Conservation (phyloP, 345 rosid species). For the Syzygium aqueum region DNA sequence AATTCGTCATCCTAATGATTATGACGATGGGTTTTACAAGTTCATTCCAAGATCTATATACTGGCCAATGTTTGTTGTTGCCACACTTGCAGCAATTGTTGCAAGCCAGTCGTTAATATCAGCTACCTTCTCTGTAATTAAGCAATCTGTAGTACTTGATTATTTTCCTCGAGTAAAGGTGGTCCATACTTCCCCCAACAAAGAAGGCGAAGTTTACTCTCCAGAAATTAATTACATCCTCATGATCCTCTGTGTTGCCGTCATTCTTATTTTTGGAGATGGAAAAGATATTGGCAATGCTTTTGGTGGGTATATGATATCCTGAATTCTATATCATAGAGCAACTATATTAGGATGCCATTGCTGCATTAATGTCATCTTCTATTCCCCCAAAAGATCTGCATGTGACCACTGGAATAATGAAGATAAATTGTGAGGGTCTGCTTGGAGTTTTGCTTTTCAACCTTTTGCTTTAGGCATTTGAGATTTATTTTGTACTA, state of each 20-base stretch:
- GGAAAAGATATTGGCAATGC: constrained; percentile 83
- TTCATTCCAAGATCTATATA: constrained; percentile 58
- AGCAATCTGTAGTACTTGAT: constrained; percentile 83
- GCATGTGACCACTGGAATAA: background rate
- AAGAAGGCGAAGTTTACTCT: constrained; percentile 85
- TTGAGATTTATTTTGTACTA: background rate
- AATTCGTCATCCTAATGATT: constrained; percentile 52
- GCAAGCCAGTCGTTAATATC: constrained; percentile 92
- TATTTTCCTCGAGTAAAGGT: constrained; percentile 89
- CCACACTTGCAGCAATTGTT: constrained; percentile 70
- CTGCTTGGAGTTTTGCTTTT: background rate
- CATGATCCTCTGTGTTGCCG: constrained; percentile 76
- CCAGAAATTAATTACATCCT: constrained; percentile 85
- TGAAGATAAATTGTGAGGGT: background rate
- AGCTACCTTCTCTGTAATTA: constrained; percentile 80
- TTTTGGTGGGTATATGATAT: constrained; percentile 33
- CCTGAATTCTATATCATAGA: background rate
- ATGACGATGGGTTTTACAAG: constrained; percentile 71
- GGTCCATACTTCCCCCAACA: constrained; percentile 66
- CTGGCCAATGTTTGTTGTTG: constrained; percentile 75
- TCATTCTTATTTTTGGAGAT: constrained; percentile 70
- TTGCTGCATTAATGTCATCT: background rate
- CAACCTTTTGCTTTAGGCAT: background rate
- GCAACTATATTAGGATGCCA: background rate
- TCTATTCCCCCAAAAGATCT: background rate